Evolutionary conservation across 148 eudicot species (phyloP).

Genomic region (Simmondsia chinensis): DNA sequence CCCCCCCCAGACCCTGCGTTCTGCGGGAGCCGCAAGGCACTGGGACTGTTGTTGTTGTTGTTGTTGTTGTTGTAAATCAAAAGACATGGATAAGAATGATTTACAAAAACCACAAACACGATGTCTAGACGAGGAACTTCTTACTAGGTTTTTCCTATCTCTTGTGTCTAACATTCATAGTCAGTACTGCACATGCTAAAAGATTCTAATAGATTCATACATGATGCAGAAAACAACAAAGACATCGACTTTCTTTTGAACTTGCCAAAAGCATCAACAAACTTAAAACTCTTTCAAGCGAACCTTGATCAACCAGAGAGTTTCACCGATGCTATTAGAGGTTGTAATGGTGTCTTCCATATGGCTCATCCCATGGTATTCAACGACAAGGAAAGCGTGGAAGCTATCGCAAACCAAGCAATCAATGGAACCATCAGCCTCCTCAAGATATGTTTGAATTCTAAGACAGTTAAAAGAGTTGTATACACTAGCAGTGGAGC

Average conservation of each 20-base stretch:
- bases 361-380: constrained; percentile 31
- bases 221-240: constrained; percentile 22
- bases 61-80: too few species aligned
- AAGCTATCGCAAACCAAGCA: constrained; percentile 16
- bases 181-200: too few species aligned
- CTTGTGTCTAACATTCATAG: too few species aligned
- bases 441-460: constrained; percentile 19
- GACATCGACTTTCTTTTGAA: constrained; percentile 37
- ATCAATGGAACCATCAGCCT: constrained; percentile 13
- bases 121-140: too few species aligned
- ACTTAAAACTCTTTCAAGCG: constrained; percentile 22
- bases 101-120: too few species aligned
- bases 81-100: too few species aligned
- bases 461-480: constrained; percentile 37
- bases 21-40: too few species aligned
- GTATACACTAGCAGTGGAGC: constrained; percentile 32
- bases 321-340: constrained; percentile 21
- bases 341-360: constrained; percentile 46
- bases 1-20: too few species aligned
- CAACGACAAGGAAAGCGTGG: constrained; percentile 17
- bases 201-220: too few species aligned
- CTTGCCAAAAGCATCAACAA: constrained; percentile 24
- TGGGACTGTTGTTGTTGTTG: too few species aligned
- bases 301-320: constrained; percentile 25
- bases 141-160: too few species aligned